A percentile compares a stretch with the other conserved stretches of the same genome.
Evolutionary conservation across 192 early-diverging fungal species (phyloP).

Genomic region (Linnemannia zychae): DNA sequence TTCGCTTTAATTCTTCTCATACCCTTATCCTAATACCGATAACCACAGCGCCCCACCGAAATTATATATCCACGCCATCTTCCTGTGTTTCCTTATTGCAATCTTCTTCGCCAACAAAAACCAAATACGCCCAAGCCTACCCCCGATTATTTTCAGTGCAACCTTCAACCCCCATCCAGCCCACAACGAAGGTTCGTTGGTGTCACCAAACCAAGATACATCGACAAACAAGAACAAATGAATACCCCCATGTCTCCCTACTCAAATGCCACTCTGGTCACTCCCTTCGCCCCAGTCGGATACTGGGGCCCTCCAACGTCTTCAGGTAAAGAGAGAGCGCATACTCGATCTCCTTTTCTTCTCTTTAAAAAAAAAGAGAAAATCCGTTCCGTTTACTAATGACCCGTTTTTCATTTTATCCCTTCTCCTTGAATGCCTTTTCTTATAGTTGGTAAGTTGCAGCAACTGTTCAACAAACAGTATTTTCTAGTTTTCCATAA

Average conservation of each 20-base stretch:
- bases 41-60: background rate
- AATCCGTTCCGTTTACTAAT: background rate
- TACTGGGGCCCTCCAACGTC: slow-evolving; percentile 45
- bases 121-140: background rate
- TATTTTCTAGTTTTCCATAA: background rate
- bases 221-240: background rate
- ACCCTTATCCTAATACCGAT: background rate
- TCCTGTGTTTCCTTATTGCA: too few relatives aligned
- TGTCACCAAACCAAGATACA: background rate
- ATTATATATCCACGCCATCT: background rate
- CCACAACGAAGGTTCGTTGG: background rate
- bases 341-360: background rate
- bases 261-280: slow-evolving; percentile 20
- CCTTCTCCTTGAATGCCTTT: background rate
- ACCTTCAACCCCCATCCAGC: background rate
- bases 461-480: background rate
- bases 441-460: slow-evolving; percentile 30
- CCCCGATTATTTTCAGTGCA: background rate
- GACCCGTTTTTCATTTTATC: background rate
- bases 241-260: slow-evolving; percentile 1
- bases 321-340: slow-evolving; percentile 19
- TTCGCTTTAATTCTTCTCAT: background rate
- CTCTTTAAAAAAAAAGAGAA: background rate
- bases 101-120: background rate
- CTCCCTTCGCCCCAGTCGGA: slow-evolving; percentile 8